Evolutionary conservation across 768 basidiomycete species (phyloP), one percentile per base, ranked within the genome.

Genomic region (Termitomyces titanicus): DNA sequence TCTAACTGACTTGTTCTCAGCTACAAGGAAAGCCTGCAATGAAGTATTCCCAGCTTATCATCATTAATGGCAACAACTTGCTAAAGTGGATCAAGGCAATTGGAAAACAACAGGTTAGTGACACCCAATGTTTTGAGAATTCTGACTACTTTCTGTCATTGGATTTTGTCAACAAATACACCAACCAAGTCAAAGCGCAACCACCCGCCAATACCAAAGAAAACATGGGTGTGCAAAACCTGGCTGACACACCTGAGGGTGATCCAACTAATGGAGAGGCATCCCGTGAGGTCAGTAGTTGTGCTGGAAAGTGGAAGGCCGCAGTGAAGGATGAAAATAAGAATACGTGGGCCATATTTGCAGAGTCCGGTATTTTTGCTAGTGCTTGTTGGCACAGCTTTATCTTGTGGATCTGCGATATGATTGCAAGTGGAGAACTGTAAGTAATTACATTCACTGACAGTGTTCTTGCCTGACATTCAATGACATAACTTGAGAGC

Each of bases 51-150:
- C n/a, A 65, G 9, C 55, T 77, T 33, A 34, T 61, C 12, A 63
- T 61, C 17, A 61, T 71, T 46, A 71, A 76, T 54, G 68, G 70
- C 3, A 75, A 74, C 50, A 59, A 69, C 34, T 75, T 66, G 0
- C 58, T 68, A n/a, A 70, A 71, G 49, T 1, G 3, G 2, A 61
- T 74, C 31, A 64, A 61, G 8, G 54, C 44, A 18, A 46, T 61
- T 3, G 62, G 62, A 0, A n/a, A 49, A 8, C 61, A 62, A 15
- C 42, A 61, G 10, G 49, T 46, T 27, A 61, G 42, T 4, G 65
- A 71, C 38, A 51, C 29, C 0, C 56, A 63, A 0, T 38, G 54
- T 3, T 63, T 65, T 40, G 39, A 40, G 39, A 20, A 48, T 10
- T 65, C 62, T 31, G 59, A 67, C 46, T 67, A 70, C 43, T 72